Conservation (phyloP, 1,139 yeast genomes). For the Scheffersomyces quercinus region DNA sequence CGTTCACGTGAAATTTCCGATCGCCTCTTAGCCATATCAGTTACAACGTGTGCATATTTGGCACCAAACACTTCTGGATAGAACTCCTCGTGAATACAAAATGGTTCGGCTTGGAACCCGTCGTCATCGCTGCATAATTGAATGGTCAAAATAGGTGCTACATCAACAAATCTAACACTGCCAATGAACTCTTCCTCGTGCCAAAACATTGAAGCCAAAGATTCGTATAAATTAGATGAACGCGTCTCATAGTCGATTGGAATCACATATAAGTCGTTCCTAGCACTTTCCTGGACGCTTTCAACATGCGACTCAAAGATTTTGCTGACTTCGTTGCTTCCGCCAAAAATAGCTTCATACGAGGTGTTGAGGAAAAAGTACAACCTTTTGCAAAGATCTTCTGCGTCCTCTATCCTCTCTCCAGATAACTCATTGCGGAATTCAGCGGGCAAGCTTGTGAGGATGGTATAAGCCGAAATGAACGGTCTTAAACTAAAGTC, state of each 20-base stretch:
- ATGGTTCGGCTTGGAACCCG: constrained; percentile 14
- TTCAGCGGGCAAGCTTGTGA: constrained; percentile 22
- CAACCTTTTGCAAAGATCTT: constrained; percentile 32
- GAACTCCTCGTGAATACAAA: constrained; percentile 27
- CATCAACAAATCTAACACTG: constrained; percentile 23
- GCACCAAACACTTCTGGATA: constrained; percentile 34
- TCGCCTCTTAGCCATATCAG: constrained; percentile 20
- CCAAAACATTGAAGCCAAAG: constrained; percentile 43
- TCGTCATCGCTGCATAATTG: constrained; percentile 29
- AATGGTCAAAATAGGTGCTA: constrained; percentile 36
- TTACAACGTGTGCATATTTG: constrained; percentile 18
- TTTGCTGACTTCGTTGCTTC: constrained; percentile 6
- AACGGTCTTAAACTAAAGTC: constrained; percentile 20
- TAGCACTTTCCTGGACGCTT: constrained; percentile 25
- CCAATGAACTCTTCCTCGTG: constrained; percentile 31
- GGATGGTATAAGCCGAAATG: constrained; percentile 20
- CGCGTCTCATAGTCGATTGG: constrained; percentile 39
- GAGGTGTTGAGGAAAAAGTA: constrained; percentile 18
- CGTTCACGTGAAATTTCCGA: constrained; percentile 16
- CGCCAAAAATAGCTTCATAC: constrained; percentile 13
- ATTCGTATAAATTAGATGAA: constrained; percentile 26
- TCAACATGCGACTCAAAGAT: constrained; percentile 27
- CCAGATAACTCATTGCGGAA: constrained; percentile 19
- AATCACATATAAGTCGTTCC: constrained; percentile 28
- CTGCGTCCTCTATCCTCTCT: constrained; percentile 27